Evolutionary conservation across 2,329 filamentous ascomycete species (phyloP), one percentile per base, ranked within the genome.

Genomic region (Cladosporium sp.): DNA sequence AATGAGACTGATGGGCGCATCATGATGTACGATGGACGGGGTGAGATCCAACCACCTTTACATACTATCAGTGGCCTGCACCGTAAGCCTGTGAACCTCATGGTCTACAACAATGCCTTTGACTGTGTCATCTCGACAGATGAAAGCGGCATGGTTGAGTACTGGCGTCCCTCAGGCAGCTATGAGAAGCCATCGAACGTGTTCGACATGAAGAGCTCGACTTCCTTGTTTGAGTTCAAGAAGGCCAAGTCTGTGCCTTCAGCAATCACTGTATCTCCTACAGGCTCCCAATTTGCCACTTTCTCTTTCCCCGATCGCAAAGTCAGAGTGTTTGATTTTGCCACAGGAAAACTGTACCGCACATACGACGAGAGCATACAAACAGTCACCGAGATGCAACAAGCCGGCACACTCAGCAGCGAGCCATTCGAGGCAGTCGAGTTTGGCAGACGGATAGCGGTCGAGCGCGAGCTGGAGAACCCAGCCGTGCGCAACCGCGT

Each of bases 161-260:
- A 99, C 80, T 99, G 95, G 95, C 86, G 87, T 66, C 93, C 95
- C 0, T 87, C 86, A 68, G 88, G 87, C 1, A 88, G 83, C 47
- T 97, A 92, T 77, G 92, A 96, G 74, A 97, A 98, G 78, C 95
- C 95, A 0, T 89, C 93, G 71, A 92, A 88, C 62, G 93, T 99
- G 21, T 99, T 96, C 76, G 86, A 92, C 71, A 92, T 93, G 80
- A 99, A 99, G 80, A 96, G 92, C 75, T 90, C 91, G 1, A 99
- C 95, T 2, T 95, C 92, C 74, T 84, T 99, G 0, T 99, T 98
- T 75, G 94, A 97, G 63, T 98, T 99, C 82, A 98, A 96, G 75
- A 98, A 97, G 79, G 72, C 92, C 60, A 98, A 97, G 78, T 91
- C 93, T 0, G 86, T 90, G 0, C 93, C 94, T 0, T 87, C 89